These are phyloP conservation scores for Casuarina glauca DNA, from an alignment of 306 rosid species.

Conservation along the genomic window DNA sequence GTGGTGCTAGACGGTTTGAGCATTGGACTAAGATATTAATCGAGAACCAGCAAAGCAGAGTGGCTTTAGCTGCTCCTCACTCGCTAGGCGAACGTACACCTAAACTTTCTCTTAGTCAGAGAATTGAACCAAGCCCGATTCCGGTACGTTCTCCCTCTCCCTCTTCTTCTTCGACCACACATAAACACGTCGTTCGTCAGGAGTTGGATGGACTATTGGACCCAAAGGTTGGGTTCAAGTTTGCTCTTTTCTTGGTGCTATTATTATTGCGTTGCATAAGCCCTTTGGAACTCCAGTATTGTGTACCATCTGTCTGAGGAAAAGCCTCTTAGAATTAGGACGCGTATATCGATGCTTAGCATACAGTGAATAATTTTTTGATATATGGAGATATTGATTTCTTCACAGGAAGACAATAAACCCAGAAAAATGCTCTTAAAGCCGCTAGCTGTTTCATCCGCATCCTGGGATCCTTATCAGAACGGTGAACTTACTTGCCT, in stretches of 20 bases:
- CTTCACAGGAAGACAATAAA: background rate
- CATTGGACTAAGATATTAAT: background rate
- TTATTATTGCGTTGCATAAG: background rate
- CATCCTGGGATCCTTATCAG: slow-evolving; percentile 45
- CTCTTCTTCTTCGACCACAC: background rate
- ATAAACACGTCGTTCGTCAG: background rate
- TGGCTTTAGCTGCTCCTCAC: background rate
- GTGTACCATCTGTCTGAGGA: slow-evolving; percentile 9
- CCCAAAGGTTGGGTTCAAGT: background rate
- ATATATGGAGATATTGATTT: background rate
- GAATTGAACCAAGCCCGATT: background rate
- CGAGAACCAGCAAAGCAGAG: background rate
- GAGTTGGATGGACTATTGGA: background rate
- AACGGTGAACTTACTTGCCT: slow-evolving; percentile 40
- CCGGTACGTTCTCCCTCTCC: background rate
- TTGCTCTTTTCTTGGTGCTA: background rate
- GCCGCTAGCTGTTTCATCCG: slow-evolving; percentile 46
- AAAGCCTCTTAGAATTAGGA: background rate
- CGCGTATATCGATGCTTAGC: background rate
- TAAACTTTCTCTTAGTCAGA: background rate
- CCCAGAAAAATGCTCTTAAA: slow-evolving; percentile 41
- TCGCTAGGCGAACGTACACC: background rate
- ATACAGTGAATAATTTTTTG: background rate
- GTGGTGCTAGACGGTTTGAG: background rate
- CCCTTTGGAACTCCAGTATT: background rate